phyloP scores from a whole-genome alignment of 1,139 yeast genomes.

The Lodderomyces elongisporus region DNA sequence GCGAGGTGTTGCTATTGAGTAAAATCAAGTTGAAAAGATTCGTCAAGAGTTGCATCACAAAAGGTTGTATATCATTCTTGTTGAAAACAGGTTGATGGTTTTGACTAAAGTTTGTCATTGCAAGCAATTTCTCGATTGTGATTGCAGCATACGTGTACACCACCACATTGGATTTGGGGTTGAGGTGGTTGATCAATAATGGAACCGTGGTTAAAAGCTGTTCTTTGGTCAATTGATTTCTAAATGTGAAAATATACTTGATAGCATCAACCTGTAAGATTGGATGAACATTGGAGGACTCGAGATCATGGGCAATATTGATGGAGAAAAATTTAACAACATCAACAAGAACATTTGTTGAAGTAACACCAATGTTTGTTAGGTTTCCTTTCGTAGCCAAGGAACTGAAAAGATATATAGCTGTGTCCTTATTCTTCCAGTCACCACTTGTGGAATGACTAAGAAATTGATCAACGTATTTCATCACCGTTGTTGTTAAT shows the following conservation, averaged over 20 bases:
- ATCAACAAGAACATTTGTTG: conserved; percentile 79
- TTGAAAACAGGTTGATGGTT: conserved; percentile 54
- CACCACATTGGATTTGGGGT: conserved; percentile 56
- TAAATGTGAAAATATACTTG: conserved; percentile 80
- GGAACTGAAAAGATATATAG: conserved; percentile 80
- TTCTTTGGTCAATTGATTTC: conserved; percentile 86
- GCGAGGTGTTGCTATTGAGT: conserved; percentile 49
- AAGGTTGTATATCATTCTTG: conserved; percentile 60
- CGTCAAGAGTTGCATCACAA: conserved; percentile 47
- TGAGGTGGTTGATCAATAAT: conserved; percentile 65
- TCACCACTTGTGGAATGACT: conserved; percentile 42
- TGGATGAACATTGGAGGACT: conserved; percentile 50
- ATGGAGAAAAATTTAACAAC: conserved; percentile 79
- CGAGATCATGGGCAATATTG: conserved; percentile 77
- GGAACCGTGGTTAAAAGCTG: conserved; percentile 80
- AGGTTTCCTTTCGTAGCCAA: conserved; percentile 87
- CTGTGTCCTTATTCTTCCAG: conserved; percentile 87
- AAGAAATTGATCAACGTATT: conserved; percentile 69
- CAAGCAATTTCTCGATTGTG: conserved; percentile 81
- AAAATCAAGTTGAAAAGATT: conserved; percentile 66
- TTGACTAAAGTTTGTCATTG: conserved; percentile 58
- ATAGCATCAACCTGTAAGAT: conserved; percentile 89
- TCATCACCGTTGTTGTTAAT: conserved; percentile 71
- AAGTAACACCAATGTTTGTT: conserved; percentile 82
- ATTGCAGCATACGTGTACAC: conserved; percentile 92